These are phyloP conservation scores for Astrephomene gubernaculifera DNA, from an alignment of 139 green algal genomes.

Conservation along the genomic window DNA sequence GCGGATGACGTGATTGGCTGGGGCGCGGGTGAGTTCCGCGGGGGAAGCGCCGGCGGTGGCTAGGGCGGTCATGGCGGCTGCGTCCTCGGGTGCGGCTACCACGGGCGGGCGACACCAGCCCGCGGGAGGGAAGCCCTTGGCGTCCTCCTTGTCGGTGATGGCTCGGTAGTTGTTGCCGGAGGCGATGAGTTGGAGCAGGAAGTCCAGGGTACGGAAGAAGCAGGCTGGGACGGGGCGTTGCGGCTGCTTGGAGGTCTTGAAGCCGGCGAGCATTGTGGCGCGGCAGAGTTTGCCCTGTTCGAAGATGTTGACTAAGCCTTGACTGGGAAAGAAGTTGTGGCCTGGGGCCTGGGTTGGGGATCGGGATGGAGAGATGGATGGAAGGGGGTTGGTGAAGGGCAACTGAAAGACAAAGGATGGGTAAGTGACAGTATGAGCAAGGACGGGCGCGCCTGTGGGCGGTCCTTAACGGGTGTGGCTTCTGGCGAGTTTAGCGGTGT, in stretches of 20 bases:
- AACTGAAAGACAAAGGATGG: not conserved
- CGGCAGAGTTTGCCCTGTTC: slow-evolving; percentile 7
- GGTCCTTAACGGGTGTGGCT: not conserved
- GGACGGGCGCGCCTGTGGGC: not conserved
- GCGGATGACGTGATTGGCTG: not conserved
- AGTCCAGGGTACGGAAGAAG: slow-evolving; percentile 45
- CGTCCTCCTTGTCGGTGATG: slow-evolving; percentile 32
- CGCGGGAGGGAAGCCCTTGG: slow-evolving; percentile 33
- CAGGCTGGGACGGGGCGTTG: not conserved
- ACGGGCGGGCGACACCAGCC: slow-evolving; percentile 3
- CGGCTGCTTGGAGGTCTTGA: not conserved
- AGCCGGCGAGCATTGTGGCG: slow-evolving; percentile 11
- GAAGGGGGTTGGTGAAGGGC: not conserved
- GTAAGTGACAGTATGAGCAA: too few species aligned
- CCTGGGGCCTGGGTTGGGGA: not conserved
- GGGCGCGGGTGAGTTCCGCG: not conserved
- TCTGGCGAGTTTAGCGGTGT: too few species aligned
- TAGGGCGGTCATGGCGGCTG: not conserved
- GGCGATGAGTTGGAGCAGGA: not conserved
- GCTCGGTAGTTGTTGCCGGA: slow-evolving; percentile 18
- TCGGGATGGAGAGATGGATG: not conserved
- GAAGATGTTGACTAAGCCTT: not conserved
- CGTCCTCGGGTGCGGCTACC: not conserved
- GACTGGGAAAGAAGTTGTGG: not conserved
- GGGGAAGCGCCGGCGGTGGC: not conserved